A percentile compares a stretch with the other conserved stretches of the same genome.
Conservation (phyloP, 2,329 filamentous ascomycete species). For the Pyrenophora graminea region DNA sequence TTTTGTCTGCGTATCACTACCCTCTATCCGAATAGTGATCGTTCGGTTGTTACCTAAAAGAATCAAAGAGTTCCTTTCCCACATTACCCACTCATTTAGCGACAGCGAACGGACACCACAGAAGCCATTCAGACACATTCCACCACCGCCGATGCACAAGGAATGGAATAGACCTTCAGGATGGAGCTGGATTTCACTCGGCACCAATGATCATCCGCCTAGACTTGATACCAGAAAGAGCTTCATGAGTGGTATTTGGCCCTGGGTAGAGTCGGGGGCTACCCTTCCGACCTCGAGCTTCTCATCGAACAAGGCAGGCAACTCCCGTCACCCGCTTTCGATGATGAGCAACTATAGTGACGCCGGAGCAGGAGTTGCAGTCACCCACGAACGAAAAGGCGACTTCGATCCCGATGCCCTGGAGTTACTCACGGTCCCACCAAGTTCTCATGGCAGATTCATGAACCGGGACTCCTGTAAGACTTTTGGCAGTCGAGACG, state of each 20-base stretch:
- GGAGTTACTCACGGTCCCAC: constrained; percentile 1
- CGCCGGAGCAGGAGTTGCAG: neutral
- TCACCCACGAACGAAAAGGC: constrained; percentile 4
- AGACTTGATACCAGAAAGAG: constrained; percentile 3
- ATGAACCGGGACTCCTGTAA: neutral
- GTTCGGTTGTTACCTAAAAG: constrained; percentile 14
- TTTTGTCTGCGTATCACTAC: constrained; percentile 30
- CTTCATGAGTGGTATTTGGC: constrained; percentile 14
- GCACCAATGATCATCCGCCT: neutral
- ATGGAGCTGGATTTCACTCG: constrained; percentile 12
- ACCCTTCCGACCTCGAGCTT: neutral
- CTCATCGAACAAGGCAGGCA: constrained; percentile 6
- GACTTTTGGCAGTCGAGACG: neutral
- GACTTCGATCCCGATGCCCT: neutral
- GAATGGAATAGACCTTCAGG: constrained; percentile 15
- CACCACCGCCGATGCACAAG: neutral
- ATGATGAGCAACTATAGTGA: constrained; percentile 18
- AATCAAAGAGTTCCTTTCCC: constrained; percentile 15
- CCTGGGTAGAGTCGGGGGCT: constrained; percentile 2
- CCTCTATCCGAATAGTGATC: constrained; percentile 29
- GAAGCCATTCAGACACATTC: neutral
- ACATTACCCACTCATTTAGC: constrained; percentile 13
- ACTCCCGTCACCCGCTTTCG: constrained; percentile 10
- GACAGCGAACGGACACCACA: too few relatives aligned
- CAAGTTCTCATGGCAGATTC: neutral